phyloP scores from a whole-genome alignment of 306 rosid species.

The Mimosa bimucronata region DNA sequence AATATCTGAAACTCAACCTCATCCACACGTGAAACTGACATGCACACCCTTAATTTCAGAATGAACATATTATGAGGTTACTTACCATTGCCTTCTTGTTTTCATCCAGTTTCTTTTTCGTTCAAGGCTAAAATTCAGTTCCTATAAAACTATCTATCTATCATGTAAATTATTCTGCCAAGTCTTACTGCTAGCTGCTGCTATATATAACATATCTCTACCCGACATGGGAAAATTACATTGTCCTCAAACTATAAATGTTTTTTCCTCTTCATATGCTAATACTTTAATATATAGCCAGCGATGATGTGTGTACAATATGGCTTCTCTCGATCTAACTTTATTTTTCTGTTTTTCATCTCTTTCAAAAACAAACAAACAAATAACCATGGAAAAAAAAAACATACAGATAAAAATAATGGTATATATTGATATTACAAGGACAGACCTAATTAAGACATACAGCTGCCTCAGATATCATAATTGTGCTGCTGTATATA shows the following conservation, averaged over 20 bases:
- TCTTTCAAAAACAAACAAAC: not conserved
- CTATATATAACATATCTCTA: not conserved
- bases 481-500: not conserved
- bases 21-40: slow-evolving; percentile 61
- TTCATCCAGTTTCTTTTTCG: not conserved
- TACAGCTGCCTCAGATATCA: not conserved
- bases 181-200: not conserved
- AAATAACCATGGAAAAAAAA: no score
- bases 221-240: not conserved
- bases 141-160: not conserved
- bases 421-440: not conserved
- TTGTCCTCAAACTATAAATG: not conserved
- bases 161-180: not conserved
- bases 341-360: not conserved
- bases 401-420: not conserved
- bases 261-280: no score
- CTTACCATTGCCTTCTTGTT: not conserved
- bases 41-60: slow-evolving; percentile 33
- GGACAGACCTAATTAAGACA: not conserved
- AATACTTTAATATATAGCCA: not conserved
- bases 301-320: not conserved
- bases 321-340: not conserved
- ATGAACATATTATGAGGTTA: slow-evolving; percentile 16
- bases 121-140: not conserved
- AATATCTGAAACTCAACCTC: slow-evolving; percentile 47